Evolutionary conservation across 2,329 filamentous ascomycete genomes (phyloP).

Genomic region (Knoxdaviesia proteae): DNA sequence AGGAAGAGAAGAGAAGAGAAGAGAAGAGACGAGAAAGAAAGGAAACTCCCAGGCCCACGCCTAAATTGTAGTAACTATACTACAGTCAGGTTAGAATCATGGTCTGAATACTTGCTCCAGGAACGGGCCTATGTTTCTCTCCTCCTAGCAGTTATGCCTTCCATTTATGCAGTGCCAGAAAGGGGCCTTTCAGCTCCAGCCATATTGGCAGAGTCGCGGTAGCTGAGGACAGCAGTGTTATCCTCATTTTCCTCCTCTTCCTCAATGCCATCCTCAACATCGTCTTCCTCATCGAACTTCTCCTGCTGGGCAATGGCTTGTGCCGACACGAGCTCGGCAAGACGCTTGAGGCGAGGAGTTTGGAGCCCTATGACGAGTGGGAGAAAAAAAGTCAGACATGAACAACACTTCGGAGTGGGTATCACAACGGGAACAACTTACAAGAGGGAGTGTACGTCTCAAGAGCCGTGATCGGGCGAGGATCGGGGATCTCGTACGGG

Average conservation of each 20-base stretch:
- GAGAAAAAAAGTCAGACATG: constrained; percentile 10
- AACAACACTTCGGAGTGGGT: background rate
- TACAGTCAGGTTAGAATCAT: too few species aligned
- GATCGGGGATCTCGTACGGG: constrained; percentile 95
- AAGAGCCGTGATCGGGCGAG: constrained; percentile 80
- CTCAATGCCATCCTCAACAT: constrained; percentile 27
- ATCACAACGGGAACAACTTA: constrained; percentile 23
- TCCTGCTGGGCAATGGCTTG: constrained; percentile 94
- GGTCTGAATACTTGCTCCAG: too few species aligned
- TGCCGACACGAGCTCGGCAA: constrained; percentile 94
- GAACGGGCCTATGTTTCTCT: too few species aligned
- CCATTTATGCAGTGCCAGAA: too few species aligned
- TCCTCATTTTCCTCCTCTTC: constrained; percentile 9
- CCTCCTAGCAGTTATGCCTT: too few species aligned
- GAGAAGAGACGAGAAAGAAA: too few species aligned
- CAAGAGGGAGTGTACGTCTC: constrained; percentile 98
- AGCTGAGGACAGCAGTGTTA: constrained; percentile 1
- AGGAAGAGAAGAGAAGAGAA: too few species aligned
- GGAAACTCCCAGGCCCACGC: too few species aligned
- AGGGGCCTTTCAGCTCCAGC: too few species aligned
- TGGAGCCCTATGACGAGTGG: constrained; percentile 50
- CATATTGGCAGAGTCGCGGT: too few species aligned
- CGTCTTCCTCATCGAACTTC: constrained; percentile 32
- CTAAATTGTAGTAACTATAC: too few species aligned
- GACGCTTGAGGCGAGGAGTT: constrained; percentile 81